phyloP scores from a whole-genome alignment of 2,329 filamentous ascomycete genomes.

The Atkinsonella hypoxylon region DNA sequence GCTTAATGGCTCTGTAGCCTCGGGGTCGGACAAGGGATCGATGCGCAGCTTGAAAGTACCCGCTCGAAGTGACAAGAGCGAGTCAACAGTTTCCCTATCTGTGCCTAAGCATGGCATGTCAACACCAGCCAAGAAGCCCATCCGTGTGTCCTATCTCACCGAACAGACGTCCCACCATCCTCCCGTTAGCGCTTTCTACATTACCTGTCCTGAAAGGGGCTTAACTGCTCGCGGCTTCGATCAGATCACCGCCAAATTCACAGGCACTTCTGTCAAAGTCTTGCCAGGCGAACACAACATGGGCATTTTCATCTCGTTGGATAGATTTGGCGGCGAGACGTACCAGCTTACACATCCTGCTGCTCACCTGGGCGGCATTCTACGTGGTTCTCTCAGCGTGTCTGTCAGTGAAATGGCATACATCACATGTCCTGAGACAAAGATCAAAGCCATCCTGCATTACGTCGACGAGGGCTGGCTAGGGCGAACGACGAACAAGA shows the following conservation, averaged over 20 bases:
- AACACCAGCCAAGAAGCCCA: slow-evolving; percentile 32
- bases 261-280: slow-evolving; percentile 86
- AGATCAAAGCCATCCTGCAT: slow-evolving; percentile 81
- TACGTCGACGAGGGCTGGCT: slow-evolving; percentile 95
- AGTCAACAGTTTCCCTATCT: slow-evolving; percentile 38
- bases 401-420: slow-evolving; percentile 84
- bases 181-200: slow-evolving; percentile 89
- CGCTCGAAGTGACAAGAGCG: slow-evolving; percentile 30
- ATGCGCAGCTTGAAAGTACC: slow-evolving; percentile 36
- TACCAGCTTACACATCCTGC: slow-evolving; percentile 92
- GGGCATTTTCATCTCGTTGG: slow-evolving; percentile 85
- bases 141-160: slow-evolving; percentile 86
- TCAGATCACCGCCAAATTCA: slow-evolving; percentile 95
- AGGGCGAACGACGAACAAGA: slow-evolving; percentile 78
- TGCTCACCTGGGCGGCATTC: slow-evolving; percentile 79
- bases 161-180: slow-evolving; percentile 98
- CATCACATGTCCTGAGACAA: slow-evolving; percentile 80
- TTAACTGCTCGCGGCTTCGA: slow-evolving; percentile 84
- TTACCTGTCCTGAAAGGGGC: slow-evolving; percentile 84
- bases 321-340: slow-evolving; percentile 70
- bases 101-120: slow-evolving; percentile 34
- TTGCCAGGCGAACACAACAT: slow-evolving; percentile 86
- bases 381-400: slow-evolving; percentile 79
- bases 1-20: slow-evolving; percentile 21
- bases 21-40: slow-evolving; percentile 26